Evolutionary conservation across 2,329 filamentous ascomycete genomes (phyloP).

Genomic region (Emmonsiellopsis sp.): DNA sequence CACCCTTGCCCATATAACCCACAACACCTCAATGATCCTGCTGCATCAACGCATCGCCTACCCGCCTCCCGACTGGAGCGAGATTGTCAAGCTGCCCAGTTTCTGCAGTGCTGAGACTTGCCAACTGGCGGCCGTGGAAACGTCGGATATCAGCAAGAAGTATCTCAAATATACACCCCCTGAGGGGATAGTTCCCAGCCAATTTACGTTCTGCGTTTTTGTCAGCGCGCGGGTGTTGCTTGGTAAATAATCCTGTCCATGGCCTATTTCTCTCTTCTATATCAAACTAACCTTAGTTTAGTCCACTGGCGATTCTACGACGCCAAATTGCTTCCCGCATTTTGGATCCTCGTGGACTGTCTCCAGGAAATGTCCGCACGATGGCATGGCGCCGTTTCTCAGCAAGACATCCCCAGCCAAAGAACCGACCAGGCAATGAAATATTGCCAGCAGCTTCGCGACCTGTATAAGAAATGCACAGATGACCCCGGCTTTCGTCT

Average conservation of each 20-base stretch:
- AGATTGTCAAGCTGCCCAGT: constrained; percentile 32
- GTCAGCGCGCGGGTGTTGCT: constrained; percentile 34
- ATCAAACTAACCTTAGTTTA: constrained; percentile 1
- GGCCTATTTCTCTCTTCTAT: neutral
- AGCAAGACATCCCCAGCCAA: neutral
- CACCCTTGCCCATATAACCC: constrained; percentile 40
- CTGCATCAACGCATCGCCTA: constrained; percentile 42
- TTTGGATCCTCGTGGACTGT: constrained; percentile 14
- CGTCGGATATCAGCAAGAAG: constrained; percentile 37
- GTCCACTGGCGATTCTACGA: constrained; percentile 17
- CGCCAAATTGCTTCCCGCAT: constrained; percentile 13
- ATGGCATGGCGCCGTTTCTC: constrained; percentile 8
- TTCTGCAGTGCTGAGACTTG: constrained; percentile 42
- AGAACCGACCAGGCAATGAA: constrained; percentile 9
- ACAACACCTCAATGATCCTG: constrained; percentile 42
- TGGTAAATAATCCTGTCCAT: constrained; percentile 3
- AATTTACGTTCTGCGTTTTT: constrained; percentile 40
- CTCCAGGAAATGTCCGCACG: constrained; percentile 16
- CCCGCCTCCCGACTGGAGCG: constrained; percentile 23
- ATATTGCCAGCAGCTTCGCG: constrained; percentile 11
- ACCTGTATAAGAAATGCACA: constrained; percentile 5
- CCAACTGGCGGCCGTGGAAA: constrained; percentile 37
- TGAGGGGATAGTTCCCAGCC: constrained; percentile 16
- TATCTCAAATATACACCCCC: constrained; percentile 31
- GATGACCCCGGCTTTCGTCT: constrained; percentile 4